These are phyloP conservation scores for Calcarisporium arbuscula DNA, from an alignment of 2,329 filamentous ascomycete genomes.

Conservation along the genomic window DNA sequence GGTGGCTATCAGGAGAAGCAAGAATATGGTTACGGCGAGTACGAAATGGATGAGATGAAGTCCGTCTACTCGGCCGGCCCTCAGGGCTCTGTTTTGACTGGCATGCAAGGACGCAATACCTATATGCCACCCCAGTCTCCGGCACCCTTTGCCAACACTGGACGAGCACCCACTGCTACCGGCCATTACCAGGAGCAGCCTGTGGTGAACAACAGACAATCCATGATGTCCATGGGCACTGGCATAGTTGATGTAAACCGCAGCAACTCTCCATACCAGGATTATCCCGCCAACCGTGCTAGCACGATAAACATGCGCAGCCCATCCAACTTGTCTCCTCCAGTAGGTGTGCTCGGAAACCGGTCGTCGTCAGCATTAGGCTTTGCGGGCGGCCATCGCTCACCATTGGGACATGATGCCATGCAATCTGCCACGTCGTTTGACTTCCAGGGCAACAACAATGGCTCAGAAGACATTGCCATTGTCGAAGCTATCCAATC, in stretches of 20 bases:
- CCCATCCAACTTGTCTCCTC: slow-evolving; percentile 42
- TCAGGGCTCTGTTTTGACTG: slow-evolving; percentile 80
- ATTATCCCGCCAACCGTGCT: slow-evolving; percentile 43
- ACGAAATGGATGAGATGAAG: slow-evolving; percentile 97
- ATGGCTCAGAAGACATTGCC: slow-evolving; percentile 68
- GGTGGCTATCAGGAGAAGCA: slow-evolving; percentile 64
- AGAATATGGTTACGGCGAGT: slow-evolving; percentile 59
- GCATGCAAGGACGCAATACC: slow-evolving; percentile 64
- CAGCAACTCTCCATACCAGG: slow-evolving; percentile 53
- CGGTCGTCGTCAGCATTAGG: slow-evolving; percentile 42
- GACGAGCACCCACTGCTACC: slow-evolving; percentile 37
- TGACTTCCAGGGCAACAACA: slow-evolving; percentile 52
- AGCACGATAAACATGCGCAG: slow-evolving; percentile 56
- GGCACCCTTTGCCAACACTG: slow-evolving; percentile 57
- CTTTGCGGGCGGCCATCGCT: slow-evolving; percentile 39
- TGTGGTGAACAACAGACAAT: slow-evolving; percentile 58
- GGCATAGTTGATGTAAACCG: slow-evolving; percentile 38
- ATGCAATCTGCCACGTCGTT: slow-evolving; percentile 49
- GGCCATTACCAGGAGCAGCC: slow-evolving; percentile 43
- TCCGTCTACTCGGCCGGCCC: slow-evolving; percentile 90
- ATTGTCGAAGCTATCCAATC: slow-evolving; percentile 81
- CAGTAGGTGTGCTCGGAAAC: slow-evolving; percentile 24
- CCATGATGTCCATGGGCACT: slow-evolving; percentile 60
- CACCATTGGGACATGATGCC: slow-evolving; percentile 37
- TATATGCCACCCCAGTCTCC: slow-evolving; percentile 84